phyloP scores from a whole-genome alignment of 1,284 basidiomycete genomes.

The Leccinum subspadiceum region DNA sequence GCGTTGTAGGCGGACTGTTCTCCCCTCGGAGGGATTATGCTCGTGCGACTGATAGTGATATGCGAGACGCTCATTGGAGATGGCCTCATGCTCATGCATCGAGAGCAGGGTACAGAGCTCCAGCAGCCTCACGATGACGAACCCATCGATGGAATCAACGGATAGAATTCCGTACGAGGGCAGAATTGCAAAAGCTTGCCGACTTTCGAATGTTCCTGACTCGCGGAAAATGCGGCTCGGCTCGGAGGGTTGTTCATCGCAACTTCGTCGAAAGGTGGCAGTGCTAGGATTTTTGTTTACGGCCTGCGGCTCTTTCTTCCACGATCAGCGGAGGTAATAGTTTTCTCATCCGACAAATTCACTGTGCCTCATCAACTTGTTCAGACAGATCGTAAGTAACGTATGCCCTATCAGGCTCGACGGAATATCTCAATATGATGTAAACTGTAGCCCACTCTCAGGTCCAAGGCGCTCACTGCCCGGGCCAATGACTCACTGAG shows the following conservation, averaged over 20 bases:
- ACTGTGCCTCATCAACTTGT: background rate
- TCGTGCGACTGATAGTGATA: too few relatives aligned
- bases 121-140: too few relatives aligned
- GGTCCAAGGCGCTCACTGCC: background rate
- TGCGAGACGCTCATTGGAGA: too few relatives aligned
- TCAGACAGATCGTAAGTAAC: background rate
- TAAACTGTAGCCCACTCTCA: background rate
- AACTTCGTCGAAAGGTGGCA: slow-evolving; percentile 4
- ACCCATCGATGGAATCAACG: too few relatives aligned
- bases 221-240: too few relatives aligned
- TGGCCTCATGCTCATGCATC: too few relatives aligned
- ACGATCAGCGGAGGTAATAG: background rate
- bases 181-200: too few relatives aligned
- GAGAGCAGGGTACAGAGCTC: too few relatives aligned
- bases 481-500: background rate
- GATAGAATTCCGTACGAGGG: too few relatives aligned
- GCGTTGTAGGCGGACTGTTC: too few relatives aligned
- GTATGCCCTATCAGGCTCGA: background rate
- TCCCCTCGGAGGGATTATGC: too few relatives aligned
- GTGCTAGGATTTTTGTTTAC: background rate
- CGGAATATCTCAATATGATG: background rate
- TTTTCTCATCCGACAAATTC: background rate
- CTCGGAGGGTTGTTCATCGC: background rate
- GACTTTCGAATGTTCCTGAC: too few relatives aligned
- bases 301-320: background rate